These are phyloP conservation scores for Fusarium agapanthi DNA, from an alignment of 2,329 filamentous ascomycete genomes.

Conservation along the genomic window DNA sequence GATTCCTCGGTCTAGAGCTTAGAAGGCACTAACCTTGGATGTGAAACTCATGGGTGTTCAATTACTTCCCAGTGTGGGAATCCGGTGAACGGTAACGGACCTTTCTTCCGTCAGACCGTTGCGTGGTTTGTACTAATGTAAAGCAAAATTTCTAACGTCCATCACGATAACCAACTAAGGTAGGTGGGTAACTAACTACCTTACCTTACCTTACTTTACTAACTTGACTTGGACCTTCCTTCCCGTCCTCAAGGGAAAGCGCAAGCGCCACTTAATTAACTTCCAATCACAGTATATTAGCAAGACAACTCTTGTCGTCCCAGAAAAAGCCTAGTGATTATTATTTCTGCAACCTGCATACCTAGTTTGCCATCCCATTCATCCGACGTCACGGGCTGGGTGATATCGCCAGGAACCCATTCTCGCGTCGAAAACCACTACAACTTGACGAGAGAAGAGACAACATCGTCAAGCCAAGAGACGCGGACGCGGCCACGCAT, in stretches of 20 bases:
- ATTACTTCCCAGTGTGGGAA: background rate
- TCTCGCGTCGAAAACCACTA: background rate
- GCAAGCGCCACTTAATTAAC: constrained; percentile 11
- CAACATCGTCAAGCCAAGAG: constrained; percentile 10
- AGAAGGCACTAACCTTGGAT: background rate
- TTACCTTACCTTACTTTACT: background rate
- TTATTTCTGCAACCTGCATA: constrained; percentile 17
- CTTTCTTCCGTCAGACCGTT: constrained; percentile 1
- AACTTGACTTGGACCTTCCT: background rate
- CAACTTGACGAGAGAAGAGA: constrained; percentile 25
- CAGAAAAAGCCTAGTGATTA: constrained; percentile 13
- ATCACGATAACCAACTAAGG: background rate
- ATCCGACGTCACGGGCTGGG: constrained; percentile 11
- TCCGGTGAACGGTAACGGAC: background rate
- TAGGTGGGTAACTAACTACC: background rate
- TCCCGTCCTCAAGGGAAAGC: background rate
- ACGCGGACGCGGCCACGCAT: constrained; percentile 5
- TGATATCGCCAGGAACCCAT: constrained; percentile 24
- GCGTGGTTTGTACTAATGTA: background rate
- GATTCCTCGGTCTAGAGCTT: background rate
- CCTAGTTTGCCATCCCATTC: constrained; percentile 11
- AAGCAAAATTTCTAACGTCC: constrained; percentile 1
- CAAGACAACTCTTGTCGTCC: constrained; percentile 4
- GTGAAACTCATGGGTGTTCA: background rate
- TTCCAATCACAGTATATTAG: constrained; percentile 19